Conservation (phyloP, 768 basidiomycete species). For the Psilocybe subaeruginosa region DNA sequence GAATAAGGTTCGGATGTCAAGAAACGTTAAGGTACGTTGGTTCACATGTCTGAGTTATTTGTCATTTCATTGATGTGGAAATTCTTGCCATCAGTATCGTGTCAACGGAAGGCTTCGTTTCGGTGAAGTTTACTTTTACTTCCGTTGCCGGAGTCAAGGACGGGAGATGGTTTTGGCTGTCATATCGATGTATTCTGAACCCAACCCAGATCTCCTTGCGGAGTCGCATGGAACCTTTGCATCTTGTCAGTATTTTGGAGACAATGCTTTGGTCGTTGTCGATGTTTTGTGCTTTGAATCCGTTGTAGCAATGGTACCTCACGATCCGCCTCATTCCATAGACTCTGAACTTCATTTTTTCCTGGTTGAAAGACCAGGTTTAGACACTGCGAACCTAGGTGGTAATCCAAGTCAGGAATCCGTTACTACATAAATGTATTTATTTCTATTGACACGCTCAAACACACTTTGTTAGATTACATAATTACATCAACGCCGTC, state of each 20-base stretch:
- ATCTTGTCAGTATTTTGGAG: too few relatives aligned
- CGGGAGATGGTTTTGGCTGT: constrained; percentile 13
- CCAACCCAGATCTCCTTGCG: too few relatives aligned
- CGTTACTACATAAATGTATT: too few relatives aligned
- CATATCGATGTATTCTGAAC: too few relatives aligned
- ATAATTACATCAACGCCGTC: too few relatives aligned
- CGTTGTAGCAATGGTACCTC: not conserved
- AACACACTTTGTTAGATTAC: too few relatives aligned
- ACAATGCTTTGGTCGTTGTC: constrained; percentile 3
- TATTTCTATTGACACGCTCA: too few relatives aligned
- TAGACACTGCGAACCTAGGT: not conserved
- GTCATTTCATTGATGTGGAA: too few relatives aligned
- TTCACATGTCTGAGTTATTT: too few relatives aligned
- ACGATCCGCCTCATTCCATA: not conserved
- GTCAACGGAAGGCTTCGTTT: not conserved
- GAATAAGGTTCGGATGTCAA: constrained; percentile 24
- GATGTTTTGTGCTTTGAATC: not conserved
- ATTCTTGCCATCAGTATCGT: not conserved
- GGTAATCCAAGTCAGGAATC: too few relatives aligned
- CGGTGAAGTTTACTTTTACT: not conserved
- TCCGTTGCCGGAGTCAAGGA: constrained; percentile 3
- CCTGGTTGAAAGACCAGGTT: not conserved
- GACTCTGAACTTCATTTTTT: not conserved
- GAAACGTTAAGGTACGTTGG: constrained; percentile 35
- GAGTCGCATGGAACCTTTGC: too few relatives aligned